phyloP scores from a whole-genome alignment of 2,329 filamentous ascomycete genomes.

The Aspergillus sergii region DNA sequence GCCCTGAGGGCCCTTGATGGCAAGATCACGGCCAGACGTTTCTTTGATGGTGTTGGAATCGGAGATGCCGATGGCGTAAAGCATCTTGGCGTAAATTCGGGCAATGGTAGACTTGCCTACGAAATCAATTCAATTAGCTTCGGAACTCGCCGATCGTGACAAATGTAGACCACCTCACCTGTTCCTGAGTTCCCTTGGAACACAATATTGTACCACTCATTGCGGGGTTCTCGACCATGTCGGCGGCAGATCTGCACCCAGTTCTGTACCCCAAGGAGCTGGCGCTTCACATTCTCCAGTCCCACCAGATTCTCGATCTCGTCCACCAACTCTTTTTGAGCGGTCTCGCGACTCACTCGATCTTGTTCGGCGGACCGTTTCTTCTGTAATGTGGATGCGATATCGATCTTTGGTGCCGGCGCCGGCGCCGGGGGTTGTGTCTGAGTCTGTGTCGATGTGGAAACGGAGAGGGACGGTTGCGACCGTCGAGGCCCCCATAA shows the following conservation, averaged over 20 bases:
- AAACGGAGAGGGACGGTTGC: conserved; percentile 6
- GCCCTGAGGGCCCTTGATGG: conserved; percentile 13
- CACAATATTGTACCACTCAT: conserved; percentile 25
- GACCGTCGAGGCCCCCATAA: conserved; percentile 13
- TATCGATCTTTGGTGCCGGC: conserved; percentile 1
- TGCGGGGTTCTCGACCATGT: conserved; percentile 22
- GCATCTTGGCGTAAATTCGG: conserved; percentile 24
- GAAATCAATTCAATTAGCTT: neutral
- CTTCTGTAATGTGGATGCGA: conserved; percentile 3
- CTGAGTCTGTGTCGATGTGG: conserved; percentile 7
- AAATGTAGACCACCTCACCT: conserved; percentile 1
- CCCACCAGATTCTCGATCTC: conserved; percentile 19
- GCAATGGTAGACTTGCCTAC: conserved; percentile 22
- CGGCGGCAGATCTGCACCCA: conserved; percentile 25
- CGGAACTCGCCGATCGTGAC: neutral
- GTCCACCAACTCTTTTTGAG: conserved; percentile 15
- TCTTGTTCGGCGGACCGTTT: conserved; percentile 12
- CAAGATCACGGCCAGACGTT: conserved; percentile 19
- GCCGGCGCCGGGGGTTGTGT: conserved; percentile 5
- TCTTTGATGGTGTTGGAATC: conserved; percentile 16
- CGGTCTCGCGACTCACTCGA: conserved; percentile 12
- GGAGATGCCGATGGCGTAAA: conserved; percentile 21
- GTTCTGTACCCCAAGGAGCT: conserved; percentile 21
- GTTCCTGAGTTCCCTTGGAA: conserved; percentile 24
- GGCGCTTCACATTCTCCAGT: conserved; percentile 23